Conservation (phyloP, 495 filamentous ascomycete genomes). For the Aspergillus incahuasiensis region DNA sequence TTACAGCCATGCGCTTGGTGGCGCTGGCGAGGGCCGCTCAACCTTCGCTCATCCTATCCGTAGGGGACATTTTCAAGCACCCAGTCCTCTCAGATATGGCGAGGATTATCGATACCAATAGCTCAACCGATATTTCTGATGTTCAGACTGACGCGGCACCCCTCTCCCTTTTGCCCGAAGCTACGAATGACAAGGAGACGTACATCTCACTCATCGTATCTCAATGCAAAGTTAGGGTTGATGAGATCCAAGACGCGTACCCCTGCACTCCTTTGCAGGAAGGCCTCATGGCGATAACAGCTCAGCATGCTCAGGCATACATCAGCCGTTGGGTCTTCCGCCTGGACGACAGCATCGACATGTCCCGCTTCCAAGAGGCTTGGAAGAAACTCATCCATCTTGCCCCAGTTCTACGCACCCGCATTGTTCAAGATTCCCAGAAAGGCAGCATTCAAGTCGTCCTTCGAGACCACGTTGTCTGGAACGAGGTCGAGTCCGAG, state of each 20-base stretch:
- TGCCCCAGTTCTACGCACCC: slow-evolving; percentile 31
- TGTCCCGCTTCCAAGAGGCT: slow-evolving; percentile 31
- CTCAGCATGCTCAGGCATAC: slow-evolving; percentile 23
- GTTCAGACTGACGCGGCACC: neutral
- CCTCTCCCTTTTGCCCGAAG: neutral
- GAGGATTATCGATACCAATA: neutral
- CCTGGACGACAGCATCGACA: slow-evolving; percentile 27
- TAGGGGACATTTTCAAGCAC: slow-evolving; percentile 32
- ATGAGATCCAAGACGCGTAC: slow-evolving; percentile 46
- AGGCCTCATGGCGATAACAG: slow-evolving; percentile 51
- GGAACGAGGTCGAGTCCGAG: slow-evolving; percentile 20
- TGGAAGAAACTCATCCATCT: slow-evolving; percentile 33
- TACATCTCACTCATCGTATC: slow-evolving; percentile 11
- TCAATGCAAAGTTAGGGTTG: slow-evolving; percentile 1
- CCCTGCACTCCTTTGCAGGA: slow-evolving; percentile 61
- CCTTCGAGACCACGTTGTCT: slow-evolving; percentile 29
- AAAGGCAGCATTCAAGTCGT: slow-evolving; percentile 39
- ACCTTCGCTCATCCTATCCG: slow-evolving; percentile 10
- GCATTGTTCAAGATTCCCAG: slow-evolving; percentile 24
- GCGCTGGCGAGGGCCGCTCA: neutral
- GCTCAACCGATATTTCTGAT: too few relatives aligned
- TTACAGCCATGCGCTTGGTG: slow-evolving; percentile 15
- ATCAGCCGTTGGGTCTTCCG: slow-evolving; percentile 30
- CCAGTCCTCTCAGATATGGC: slow-evolving; percentile 33
- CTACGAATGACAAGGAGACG: neutral